Evolutionary conservation across 257 asterid genomes (phyloP).

Genomic region (Solanum sparsipilum): DNA sequence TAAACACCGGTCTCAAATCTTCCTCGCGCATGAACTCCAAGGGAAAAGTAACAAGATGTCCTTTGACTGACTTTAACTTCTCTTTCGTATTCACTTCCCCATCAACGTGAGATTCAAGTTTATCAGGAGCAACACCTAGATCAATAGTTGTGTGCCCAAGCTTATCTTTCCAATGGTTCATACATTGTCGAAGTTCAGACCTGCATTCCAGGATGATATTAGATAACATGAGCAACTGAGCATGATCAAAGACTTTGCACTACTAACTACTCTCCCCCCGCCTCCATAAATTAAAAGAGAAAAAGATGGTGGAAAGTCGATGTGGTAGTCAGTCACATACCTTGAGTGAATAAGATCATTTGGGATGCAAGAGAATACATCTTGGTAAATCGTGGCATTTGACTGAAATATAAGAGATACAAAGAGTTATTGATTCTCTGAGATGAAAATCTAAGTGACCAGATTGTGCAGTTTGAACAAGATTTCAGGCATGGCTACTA

Average conservation of each 20-base stretch:
- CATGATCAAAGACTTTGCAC: neutral
- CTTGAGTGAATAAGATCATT: slow-evolving; percentile 78
- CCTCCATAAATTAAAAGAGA: neutral
- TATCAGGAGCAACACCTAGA: slow-evolving; percentile 78
- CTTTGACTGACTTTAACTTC: slow-evolving; percentile 46
- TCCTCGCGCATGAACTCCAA: slow-evolving; percentile 83
- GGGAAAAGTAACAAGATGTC: slow-evolving; percentile 83
- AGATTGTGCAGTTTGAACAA: neutral
- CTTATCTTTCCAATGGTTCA: slow-evolving; percentile 65
- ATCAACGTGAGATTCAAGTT: slow-evolving; percentile 30
- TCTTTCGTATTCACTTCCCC: slow-evolving; percentile 38
- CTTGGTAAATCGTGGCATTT: slow-evolving; percentile 73
- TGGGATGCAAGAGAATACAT: slow-evolving; percentile 79
- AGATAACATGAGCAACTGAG: neutral
- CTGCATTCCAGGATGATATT: slow-evolving; percentile 23
- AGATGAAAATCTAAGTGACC: neutral
- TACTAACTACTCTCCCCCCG: neutral
- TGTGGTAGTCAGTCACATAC: slow-evolving; percentile 15
- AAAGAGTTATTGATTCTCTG: neutral
- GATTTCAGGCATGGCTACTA: neutral
- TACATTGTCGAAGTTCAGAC: slow-evolving; percentile 66
- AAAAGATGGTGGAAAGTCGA: neutral
- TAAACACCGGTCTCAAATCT: slow-evolving; percentile 74
- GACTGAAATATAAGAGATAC: slow-evolving; percentile 26
- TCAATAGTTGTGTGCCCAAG: slow-evolving; percentile 75